These are phyloP conservation scores for Pleurotus eryngii DNA, from an alignment of 768 basidiomycete species.

Conservation along the genomic window DNA sequence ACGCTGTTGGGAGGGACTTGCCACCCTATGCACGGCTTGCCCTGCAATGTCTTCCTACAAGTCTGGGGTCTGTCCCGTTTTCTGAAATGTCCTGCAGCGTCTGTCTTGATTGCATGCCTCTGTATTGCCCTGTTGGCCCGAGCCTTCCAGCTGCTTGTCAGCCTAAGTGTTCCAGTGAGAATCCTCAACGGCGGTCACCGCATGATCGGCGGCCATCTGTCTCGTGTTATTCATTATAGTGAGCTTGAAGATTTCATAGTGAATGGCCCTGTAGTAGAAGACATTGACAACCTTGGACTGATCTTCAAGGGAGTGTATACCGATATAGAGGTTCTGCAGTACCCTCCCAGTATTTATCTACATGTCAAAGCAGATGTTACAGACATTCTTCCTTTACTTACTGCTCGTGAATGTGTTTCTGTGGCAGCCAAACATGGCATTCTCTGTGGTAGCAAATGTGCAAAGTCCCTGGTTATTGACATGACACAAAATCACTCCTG, in stretches of 20 bases:
- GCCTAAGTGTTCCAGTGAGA: not conserved
- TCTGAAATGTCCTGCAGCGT: not conserved
- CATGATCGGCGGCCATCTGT: not conserved
- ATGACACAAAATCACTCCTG: not conserved
- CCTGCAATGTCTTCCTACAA: not conserved
- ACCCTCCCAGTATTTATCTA: not conserved
- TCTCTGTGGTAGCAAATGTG: not conserved
- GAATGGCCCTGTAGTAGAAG: not conserved
- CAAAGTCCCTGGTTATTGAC: not conserved
- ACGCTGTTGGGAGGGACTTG: not conserved
- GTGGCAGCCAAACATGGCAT: not conserved
- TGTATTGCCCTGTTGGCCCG: not conserved
- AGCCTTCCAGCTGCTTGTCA: not conserved
- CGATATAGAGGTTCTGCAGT: not conserved
- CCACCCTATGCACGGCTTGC: not conserved
- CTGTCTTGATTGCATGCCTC: not conserved
- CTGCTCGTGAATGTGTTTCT: not conserved
- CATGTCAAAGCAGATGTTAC: not conserved
- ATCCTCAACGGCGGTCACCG: not conserved
- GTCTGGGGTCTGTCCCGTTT: not conserved
- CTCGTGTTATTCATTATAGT: not conserved
- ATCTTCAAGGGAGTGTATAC: not conserved
- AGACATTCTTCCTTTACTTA: not conserved
- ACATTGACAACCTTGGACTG: not conserved
- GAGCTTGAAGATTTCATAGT: not conserved